Percentiles rank a stretch among this genome's conserved stretches.
These are phyloP conservation scores for Scedosporium apiospermum DNA, from an alignment of 2,329 filamentous ascomycete genomes.

Conservation along the genomic window DNA sequence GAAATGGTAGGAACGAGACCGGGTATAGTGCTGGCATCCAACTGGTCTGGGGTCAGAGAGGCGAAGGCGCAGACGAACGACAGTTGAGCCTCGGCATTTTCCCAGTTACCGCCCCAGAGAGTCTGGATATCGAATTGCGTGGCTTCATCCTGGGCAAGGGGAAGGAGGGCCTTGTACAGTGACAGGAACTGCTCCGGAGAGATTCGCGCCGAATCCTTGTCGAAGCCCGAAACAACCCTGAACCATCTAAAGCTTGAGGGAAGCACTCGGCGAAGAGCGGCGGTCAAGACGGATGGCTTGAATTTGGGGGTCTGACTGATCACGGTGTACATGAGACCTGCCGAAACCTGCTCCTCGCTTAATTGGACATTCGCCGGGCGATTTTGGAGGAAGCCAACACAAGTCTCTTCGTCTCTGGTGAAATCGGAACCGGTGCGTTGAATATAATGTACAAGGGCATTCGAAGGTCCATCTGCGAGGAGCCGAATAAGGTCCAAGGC, in stretches of 20 bases:
- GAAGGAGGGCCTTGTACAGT: slow-evolving; percentile 70
- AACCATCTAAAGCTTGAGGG: slow-evolving; percentile 58
- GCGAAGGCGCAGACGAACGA: slow-evolving; percentile 90
- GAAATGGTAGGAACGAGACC: slow-evolving; percentile 71
- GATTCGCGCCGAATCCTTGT: slow-evolving; percentile 67
- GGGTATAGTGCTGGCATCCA: slow-evolving; percentile 80
- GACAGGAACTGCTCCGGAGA: slow-evolving; percentile 71
- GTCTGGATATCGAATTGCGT: slow-evolving; percentile 67
- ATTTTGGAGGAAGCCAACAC: slow-evolving; percentile 42
- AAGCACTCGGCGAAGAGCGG: slow-evolving; percentile 53
- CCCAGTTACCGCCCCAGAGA: slow-evolving; percentile 87
- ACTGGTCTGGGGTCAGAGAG: slow-evolving; percentile 61
- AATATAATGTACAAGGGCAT: slow-evolving; percentile 55
- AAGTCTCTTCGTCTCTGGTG: slow-evolving; percentile 66
- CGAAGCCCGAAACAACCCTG: slow-evolving; percentile 69
- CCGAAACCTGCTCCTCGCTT: slow-evolving; percentile 72
- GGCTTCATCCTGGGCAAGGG: slow-evolving; percentile 51
- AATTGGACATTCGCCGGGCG: slow-evolving; percentile 50
- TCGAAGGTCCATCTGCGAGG: slow-evolving; percentile 46
- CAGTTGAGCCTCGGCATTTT: slow-evolving; percentile 75
- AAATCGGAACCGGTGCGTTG: slow-evolving; percentile 66
- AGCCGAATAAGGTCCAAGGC: slow-evolving; percentile 61
- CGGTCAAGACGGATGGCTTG: slow-evolving; percentile 46
- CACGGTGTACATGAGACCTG: slow-evolving; percentile 59
- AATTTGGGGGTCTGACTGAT: slow-evolving; percentile 47